Conservation (phyloP, 495 filamentous ascomycete species). For the Daldinia bambusicola region DNA sequence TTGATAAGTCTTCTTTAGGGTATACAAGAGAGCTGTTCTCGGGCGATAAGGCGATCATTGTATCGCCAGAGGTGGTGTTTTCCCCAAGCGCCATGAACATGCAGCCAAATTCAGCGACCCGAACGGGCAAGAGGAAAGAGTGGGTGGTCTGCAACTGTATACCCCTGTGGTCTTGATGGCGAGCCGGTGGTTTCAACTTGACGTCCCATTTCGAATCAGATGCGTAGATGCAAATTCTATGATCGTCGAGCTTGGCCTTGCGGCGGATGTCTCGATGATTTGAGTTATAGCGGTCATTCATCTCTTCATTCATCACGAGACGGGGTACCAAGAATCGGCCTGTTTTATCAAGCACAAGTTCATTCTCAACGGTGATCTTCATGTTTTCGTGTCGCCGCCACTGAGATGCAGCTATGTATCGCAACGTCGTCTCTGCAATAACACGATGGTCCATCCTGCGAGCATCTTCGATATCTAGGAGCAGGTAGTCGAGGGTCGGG, state of each 20-base stretch:
- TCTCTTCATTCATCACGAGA: conserved; percentile 45
- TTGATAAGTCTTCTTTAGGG: background rate
- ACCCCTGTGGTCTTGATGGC: background rate
- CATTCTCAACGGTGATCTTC: background rate
- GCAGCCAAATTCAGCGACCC: background rate
- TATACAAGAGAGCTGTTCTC: background rate
- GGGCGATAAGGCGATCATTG: conserved; percentile 6
- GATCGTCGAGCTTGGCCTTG: conserved; percentile 10
- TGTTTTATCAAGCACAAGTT: conserved; percentile 10
- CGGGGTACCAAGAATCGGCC: conserved; percentile 45
- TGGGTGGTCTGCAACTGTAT: background rate
- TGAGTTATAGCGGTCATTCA: too few relatives aligned
- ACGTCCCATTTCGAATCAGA: background rate
- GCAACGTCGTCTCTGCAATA: background rate
- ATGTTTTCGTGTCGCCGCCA: background rate
- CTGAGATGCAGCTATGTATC: background rate
- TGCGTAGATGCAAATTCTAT: background rate
- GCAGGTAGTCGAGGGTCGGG: too few relatives aligned
- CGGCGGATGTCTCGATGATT: conserved; percentile 50
- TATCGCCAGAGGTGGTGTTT: background rate
- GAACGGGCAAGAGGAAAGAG: background rate
- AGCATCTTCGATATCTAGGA: too few relatives aligned
- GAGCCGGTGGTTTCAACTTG: background rate
- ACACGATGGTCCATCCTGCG: too few relatives aligned
- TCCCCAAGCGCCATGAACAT: background rate